Evolutionary conservation across 495 filamentous ascomycete species (phyloP).

Genomic region (Delitschia confertaspora): DNA sequence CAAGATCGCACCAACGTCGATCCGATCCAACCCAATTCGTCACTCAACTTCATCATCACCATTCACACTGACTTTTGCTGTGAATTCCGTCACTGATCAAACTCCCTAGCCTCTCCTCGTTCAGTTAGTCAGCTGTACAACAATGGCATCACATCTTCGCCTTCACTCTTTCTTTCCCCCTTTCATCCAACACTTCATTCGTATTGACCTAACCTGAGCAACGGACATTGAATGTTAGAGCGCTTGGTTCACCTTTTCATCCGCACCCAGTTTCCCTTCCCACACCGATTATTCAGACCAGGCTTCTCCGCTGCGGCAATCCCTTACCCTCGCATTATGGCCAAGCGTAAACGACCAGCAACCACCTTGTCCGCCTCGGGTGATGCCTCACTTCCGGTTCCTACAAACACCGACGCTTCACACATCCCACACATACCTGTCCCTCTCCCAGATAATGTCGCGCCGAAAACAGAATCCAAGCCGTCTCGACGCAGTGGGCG

Average conservation of each 20-base stretch:
- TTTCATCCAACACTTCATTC: background rate
- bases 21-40: background rate
- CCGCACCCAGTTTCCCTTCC: constrained; percentile 7
- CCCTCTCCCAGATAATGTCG: constrained; percentile 12
- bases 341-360: constrained; percentile 27
- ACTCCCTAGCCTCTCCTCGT: too few species aligned
- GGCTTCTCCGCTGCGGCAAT: constrained; percentile 2
- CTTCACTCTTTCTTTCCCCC: background rate
- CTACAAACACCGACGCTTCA: background rate
- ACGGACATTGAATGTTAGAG: constrained; percentile 16
- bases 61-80: background rate
- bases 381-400: background rate
- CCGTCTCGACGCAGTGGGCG: constrained; percentile 12
- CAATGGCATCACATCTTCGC: background rate
- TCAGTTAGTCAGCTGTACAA: constrained; percentile 1
- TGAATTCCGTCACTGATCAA: background rate
- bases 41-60: background rate
- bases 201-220: background rate
- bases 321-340: constrained; percentile 15
- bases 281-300: constrained; percentile 2
- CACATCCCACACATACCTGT: constrained; percentile 6
- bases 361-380: constrained; percentile 2
- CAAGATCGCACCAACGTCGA: background rate
- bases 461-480: constrained; percentile 6
- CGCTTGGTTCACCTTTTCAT: constrained; percentile 15